Base-by-base conservation (phyloP, 495 filamentous ascomycete genomes). In the Chaetomium cochliodes region DNA sequence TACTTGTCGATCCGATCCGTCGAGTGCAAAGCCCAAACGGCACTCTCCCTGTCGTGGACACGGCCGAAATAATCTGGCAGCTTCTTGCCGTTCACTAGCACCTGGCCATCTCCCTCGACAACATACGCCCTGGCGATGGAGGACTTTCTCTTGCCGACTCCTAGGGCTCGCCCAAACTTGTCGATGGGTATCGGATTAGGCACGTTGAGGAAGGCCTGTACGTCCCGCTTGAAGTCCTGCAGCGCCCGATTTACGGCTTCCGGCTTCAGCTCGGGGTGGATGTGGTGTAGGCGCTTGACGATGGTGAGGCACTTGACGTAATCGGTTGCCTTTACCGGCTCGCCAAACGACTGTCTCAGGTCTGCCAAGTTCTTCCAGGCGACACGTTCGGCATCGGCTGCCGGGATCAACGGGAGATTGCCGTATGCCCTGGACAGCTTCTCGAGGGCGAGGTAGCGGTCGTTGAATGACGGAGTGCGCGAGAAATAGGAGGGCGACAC, bases 401-500 rank as follows among this genome's bases (percentile, higher is more conserved):
- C 73, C 0, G 84, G 67, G 1, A 93, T 78, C 3, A 77, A 82
- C 0, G 94, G 94, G 23, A 98, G 86, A 8, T 83, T 77, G 49
- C 86, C 81, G 73, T 93, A 86, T 73, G 84, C 86, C 39, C 84
- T 85, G 58, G 89, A 77, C 23, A 98, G 82, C 12, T 82, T 73
- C 68, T 91, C 84, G 16, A 99, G 82, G 2, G 76, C 73, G 65
- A 99, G 84, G 69, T 90, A 83, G 73, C 89, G 84, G 76, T 99
- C 94, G 78, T 88, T 93, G 82, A 96, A 97, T 42, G 81, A 79
- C 3, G 92, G 90, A 46, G 85, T 88, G 39, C 87, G 88, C 65
- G 92, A 93, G 82, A 98, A 99, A 79, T 98, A 99, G 53, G 93
- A 92, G 2, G 91, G 89, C 9, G 94, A 97, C 0, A 84, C 82